Evolutionary conservation across 129 eudicot genomes (phyloP), one percentile per base, ranked within the genome.

Genomic region (Flaveria brownii): DNA sequence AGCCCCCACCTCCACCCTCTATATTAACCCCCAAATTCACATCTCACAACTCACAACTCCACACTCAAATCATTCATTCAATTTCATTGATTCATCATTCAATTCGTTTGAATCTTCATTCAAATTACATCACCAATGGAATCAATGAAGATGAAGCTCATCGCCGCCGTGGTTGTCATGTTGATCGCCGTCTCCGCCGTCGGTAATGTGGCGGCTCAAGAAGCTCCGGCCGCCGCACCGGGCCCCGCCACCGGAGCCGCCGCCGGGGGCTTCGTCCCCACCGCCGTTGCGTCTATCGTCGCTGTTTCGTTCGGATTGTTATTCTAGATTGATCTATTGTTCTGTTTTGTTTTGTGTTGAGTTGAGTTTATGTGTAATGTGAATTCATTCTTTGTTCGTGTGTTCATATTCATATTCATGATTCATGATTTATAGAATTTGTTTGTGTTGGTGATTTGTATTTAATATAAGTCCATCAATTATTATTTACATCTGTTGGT

Each of bases 181-280:
- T 39, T 80, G 50, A 71, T 85, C 20, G 74, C 77, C 12, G 26
- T 79, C 26, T 62, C 83, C 25, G 82, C 85, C 63, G 71, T 76
- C 49, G 30, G 72, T 42, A 74, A 76, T 54, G 89, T 57, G 7
- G 72, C 82, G 12, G 89, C 84, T 66, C 82, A 78, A 16, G 85
- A 81, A 26, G 82, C 80, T 52, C 88, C 88, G 36, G 78, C 82
- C 8, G 15, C 82, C 2, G 86, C 89, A 2, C 89, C 89, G 14
- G 78, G 81, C 26, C 88, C 86, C 5, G 45, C 76, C 69, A 74
- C 82, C 70, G 82, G 22, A 30, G 82, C 20, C 42, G 84, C 86
- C 12, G 86, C 89, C 22, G 9, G 80, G 66, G 13, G 50, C 55
- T 82, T 75, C 42, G 82, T 79, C 9, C 89, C 89, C 0, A 43